Base-by-base conservation (phyloP, 1,139 yeast genomes). In the Nakaseomyces nivariensis region DNA sequence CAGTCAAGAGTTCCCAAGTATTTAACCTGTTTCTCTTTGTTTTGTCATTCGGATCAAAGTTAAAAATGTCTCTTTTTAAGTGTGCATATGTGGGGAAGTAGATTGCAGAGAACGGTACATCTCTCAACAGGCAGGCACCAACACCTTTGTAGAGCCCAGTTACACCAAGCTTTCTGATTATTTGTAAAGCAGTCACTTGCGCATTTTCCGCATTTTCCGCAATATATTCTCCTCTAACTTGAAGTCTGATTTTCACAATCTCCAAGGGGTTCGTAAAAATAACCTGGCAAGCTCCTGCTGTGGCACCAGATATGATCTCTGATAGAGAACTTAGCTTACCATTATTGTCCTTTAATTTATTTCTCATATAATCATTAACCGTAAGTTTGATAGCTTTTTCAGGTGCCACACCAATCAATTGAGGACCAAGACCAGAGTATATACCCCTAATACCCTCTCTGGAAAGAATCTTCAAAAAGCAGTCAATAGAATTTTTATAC, bases 1-100 rank as follows among this genome's bases (percentile, higher is more conserved):
- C 80, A 17, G 79, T 68, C 56, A 92, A 77, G 59, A 92, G 73
- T 68, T 92, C 95, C 83, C 90, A 82, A 27, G 95, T 79, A 55
- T 80, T 80, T 54, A 92, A 77, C 53, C 75, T 71, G 50, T 73
- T 76, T 58, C 76, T 73, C 31, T 63, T 61, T 6, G 58, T 60
- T 46, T 66, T 68, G 56, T 75, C 72, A 49, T 68, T 66, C 5
- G 96, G 96, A 59, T 92, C 96, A 64, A 85, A 92, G 51, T 85
- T 80, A 68, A 89, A 90, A 59, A 87, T 67, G 60, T 82, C 79
- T 68, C 79, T 83, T 69, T 92, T 92, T 61, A 92, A 76, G 68
- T 90, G 95, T 38, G 97, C 96, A 69, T 92, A 92, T 10, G 97
- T 81, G 50, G 98, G 98, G 82, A 92, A 92, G 72, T 92, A 92